These are phyloP conservation scores for Corniculantispora saksenae DNA, from an alignment of 2,329 filamentous ascomycete species.

Conservation along the genomic window DNA sequence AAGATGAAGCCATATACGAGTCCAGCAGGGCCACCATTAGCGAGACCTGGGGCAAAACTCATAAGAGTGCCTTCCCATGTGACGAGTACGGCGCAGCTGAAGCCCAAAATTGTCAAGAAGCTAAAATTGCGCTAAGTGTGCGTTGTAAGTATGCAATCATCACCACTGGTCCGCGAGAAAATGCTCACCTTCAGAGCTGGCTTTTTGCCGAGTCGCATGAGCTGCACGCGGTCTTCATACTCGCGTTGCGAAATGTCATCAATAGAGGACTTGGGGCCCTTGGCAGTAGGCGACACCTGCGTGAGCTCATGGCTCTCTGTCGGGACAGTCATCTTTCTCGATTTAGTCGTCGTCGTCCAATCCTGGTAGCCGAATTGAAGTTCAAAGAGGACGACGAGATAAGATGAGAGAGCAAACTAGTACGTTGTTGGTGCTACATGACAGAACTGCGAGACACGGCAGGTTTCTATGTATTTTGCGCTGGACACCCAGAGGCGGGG, in stretches of 20 bases:
- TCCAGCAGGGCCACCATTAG: slow-evolving; percentile 55
- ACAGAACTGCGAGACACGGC: not conserved
- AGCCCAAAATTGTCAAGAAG: slow-evolving; percentile 52
- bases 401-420: not conserved
- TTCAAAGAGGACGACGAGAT: not conserved
- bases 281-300: not conserved
- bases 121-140: slow-evolving; percentile 46
- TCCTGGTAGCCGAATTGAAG: not conserved
- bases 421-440: not conserved
- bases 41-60: slow-evolving; percentile 36
- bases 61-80: slow-evolving; percentile 51
- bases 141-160: not conserved
- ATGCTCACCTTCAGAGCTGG: slow-evolving; percentile 11
- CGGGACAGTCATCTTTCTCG: not conserved
- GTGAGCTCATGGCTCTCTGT: slow-evolving; percentile 9
- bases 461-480: not conserved
- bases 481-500: not conserved
- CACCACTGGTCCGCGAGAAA: not conserved
- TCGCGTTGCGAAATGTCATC: slow-evolving; percentile 13
- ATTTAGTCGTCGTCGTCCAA: not conserved
- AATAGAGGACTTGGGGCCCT: not conserved
- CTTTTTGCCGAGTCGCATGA: slow-evolving; percentile 16
- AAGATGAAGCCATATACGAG: slow-evolving; percentile 54
- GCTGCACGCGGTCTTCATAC: slow-evolving; percentile 10
- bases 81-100: slow-evolving; percentile 53